A percentile compares a stretch with the other conserved stretches of the same genome.
phyloP scores from a whole-genome alignment of 2,329 filamentous ascomycete genomes.

The Clonostachys rosea region DNA sequence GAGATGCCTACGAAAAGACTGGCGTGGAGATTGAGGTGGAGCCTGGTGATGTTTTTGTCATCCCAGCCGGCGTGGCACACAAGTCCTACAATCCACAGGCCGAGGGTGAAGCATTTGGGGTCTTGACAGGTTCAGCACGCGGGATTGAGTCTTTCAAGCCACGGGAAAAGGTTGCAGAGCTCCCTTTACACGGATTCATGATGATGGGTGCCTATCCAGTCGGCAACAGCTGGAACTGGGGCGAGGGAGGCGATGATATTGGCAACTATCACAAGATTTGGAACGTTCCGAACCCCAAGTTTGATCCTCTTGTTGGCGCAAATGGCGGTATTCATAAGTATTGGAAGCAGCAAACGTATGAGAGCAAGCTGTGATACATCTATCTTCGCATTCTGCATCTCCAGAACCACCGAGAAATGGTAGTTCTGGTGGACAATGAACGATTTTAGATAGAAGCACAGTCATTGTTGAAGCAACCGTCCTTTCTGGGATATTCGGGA shows the following conservation, averaged over 20 bases:
- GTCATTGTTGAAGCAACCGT: no score
- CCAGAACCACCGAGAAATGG: no score
- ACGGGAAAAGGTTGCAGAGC: conserved; percentile 20
- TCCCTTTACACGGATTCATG: conserved; percentile 18
- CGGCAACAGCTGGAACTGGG: conserved; percentile 42
- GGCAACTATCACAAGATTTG: conserved; percentile 35
- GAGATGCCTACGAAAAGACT: conserved; percentile 28
- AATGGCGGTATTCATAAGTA: no score
- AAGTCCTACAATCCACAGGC: conserved; percentile 39
- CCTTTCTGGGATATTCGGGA: no score
- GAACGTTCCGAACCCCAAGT: conserved; percentile 19
- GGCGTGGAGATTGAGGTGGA: conserved; percentile 38
- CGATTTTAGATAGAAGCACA: no score
- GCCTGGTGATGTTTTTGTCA: conserved; percentile 49
- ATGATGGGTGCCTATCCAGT: conserved; percentile 40
- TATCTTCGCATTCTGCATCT: no score
- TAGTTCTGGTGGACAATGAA: no score
- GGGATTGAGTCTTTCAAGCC: conserved; percentile 21
- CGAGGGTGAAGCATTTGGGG: conserved; percentile 12
- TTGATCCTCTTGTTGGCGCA: no score
- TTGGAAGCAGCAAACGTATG: no score
- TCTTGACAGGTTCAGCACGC: conserved; percentile 33
- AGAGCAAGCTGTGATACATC: no score
- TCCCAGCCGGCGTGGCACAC: conserved; percentile 50
- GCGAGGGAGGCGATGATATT: conserved; percentile 23